These are phyloP conservation scores for Graphilbum fragrans DNA, from an alignment of 2,329 filamentous ascomycete genomes.

Conservation along the genomic window DNA sequence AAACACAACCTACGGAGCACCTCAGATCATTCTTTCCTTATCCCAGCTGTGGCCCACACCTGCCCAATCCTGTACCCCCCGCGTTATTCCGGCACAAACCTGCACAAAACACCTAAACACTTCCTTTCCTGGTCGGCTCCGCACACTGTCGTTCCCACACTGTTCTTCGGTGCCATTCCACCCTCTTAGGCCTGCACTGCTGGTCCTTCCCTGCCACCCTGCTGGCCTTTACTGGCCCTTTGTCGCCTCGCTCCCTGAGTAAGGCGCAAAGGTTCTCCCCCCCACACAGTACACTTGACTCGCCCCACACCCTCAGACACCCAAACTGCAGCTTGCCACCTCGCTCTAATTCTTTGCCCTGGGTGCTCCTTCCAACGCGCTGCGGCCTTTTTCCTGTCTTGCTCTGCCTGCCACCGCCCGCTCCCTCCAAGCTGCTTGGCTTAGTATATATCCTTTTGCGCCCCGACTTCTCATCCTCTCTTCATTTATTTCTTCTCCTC, in stretches of 20 bases:
- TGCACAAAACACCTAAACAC: too few species aligned
- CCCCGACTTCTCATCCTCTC: conserved; percentile 2
- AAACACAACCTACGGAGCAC: conserved; percentile 6
- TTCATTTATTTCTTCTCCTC: conserved; percentile 1
- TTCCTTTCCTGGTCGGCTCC: background rate
- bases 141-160: too few species aligned
- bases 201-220: too few species aligned
- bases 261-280: too few species aligned
- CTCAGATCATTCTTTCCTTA: conserved; percentile 6
- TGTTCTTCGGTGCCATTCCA: too few species aligned
- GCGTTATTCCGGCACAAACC: conserved; percentile 10
- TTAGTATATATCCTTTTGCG: background rate
- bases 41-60: conserved; percentile 2
- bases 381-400: background rate
- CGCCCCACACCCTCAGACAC: too few species aligned
- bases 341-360: background rate
- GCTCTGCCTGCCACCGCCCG: background rate
- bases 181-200: too few species aligned
- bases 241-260: too few species aligned
- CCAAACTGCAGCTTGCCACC: too few species aligned
- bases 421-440: background rate
- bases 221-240: too few species aligned
- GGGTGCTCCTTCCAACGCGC: background rate
- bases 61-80: conserved; percentile 5
- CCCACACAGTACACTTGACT: too few species aligned